Conservation (phyloP, 140 eudicot genomes). For the Artemisia princeps region DNA sequence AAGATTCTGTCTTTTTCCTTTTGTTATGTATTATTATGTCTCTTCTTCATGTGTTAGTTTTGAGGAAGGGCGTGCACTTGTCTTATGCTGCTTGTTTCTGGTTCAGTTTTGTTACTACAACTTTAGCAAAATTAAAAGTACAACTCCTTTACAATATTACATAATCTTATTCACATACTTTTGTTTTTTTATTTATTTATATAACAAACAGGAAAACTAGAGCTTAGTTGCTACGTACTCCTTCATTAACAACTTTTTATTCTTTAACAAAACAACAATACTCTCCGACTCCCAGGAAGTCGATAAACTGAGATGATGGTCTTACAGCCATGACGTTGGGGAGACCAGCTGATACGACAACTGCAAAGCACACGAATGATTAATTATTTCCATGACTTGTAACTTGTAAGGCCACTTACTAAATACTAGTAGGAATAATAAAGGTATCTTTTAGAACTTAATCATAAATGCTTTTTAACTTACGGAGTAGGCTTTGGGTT, state of each 20-base stretch:
- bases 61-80: constrained; percentile 29
- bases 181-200: neutral
- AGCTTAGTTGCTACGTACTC: neutral
- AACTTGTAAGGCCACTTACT: too few relatives aligned
- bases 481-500: too few relatives aligned
- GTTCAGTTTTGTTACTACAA: constrained; percentile 16
- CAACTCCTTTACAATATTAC: constrained; percentile 14
- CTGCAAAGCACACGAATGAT: neutral
- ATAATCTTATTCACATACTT: neutral
- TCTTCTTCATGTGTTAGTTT: constrained; percentile 18
- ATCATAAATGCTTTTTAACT: too few relatives aligned
- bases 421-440: too few relatives aligned
- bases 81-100: constrained; percentile 23
- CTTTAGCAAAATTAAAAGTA: neutral
- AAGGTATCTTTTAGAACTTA: too few relatives aligned
- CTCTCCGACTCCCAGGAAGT: constrained; percentile 31
- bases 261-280: neutral
- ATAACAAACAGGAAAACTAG: neutral
- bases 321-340: neutral
- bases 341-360: neutral
- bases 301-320: constrained; percentile 25
- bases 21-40: neutral
- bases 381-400: neutral
- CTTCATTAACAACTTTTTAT: neutral
- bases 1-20: constrained; percentile 21